phyloP scores from a whole-genome alignment of 805 yeast genomes.

The Wickerhamiella australiensis region DNA sequence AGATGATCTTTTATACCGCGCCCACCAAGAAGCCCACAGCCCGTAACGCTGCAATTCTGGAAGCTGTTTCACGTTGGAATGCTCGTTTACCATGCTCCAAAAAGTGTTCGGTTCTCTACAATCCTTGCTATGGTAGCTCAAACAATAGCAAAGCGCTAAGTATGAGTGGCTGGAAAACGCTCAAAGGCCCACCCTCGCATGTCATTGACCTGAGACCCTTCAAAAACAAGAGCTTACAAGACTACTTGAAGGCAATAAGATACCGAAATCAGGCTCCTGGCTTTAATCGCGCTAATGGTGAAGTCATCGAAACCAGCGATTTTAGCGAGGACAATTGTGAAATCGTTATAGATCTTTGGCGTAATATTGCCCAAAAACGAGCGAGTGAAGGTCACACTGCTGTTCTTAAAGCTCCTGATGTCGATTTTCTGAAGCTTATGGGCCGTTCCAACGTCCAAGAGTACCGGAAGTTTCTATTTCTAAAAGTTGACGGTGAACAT shows the following conservation, averaged over 20 bases:
- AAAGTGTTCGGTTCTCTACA: constrained; percentile 30
- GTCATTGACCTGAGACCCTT: constrained; percentile 33
- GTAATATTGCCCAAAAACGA: constrained; percentile 32
- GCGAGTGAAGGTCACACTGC: constrained; percentile 32
- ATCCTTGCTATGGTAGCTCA: constrained; percentile 29
- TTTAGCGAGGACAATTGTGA: constrained; percentile 28
- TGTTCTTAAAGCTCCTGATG: constrained; percentile 30
- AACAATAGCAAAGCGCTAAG: constrained; percentile 26
- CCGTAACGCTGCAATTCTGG: constrained; percentile 32
- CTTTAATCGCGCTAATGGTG: constrained; percentile 30
- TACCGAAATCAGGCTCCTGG: constrained; percentile 32
- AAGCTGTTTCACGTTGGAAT: constrained; percentile 33
- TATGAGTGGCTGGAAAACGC: constrained; percentile 32
- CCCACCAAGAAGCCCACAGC: constrained; percentile 34
- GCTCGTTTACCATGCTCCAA: constrained; percentile 21
- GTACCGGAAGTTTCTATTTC: constrained; percentile 29
- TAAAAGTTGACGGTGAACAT: constrained; percentile 29
- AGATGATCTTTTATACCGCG: constrained; percentile 32
- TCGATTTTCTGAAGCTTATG: constrained; percentile 26
- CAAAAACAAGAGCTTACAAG: constrained; percentile 26
- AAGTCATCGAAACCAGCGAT: constrained; percentile 28
- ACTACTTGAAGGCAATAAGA: constrained; percentile 33
- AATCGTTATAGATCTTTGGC: constrained; percentile 30
- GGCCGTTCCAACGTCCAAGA: constrained; percentile 26
- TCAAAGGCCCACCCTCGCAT: constrained; percentile 32